phyloP scores from a whole-genome alignment of 2,329 filamentous ascomycete genomes.

The Phyllosticta paracitricarpa region DNA sequence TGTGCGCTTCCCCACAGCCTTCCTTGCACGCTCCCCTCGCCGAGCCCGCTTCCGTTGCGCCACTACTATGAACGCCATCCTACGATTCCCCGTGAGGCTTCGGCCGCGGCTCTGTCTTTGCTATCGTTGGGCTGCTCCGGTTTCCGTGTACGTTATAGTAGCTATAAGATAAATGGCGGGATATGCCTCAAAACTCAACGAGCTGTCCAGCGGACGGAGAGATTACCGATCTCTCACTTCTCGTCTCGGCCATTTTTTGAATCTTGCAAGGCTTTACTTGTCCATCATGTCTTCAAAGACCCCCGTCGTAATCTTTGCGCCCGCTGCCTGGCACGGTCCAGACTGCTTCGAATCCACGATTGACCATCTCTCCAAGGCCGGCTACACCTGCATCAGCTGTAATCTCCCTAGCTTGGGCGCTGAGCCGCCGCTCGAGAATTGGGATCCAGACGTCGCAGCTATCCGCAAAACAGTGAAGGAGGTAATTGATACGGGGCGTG shows the following conservation, averaged over 20 bases:
- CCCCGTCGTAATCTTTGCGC: constrained; percentile 27
- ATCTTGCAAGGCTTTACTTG: constrained; percentile 19
- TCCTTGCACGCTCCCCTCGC: neutral
- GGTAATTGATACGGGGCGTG: constrained; percentile 27
- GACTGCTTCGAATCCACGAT: constrained; percentile 18
- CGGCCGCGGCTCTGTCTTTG: neutral
- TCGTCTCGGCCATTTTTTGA: constrained; percentile 23
- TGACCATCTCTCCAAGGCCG: constrained; percentile 19
- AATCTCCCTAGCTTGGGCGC: constrained; percentile 22
- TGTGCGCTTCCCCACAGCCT: neutral
- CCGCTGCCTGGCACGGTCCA: constrained; percentile 29
- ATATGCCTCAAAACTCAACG: neutral
- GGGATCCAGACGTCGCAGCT: constrained; percentile 24
- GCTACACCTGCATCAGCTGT: constrained; percentile 21
- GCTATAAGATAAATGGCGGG: neutral
- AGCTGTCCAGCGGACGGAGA: neutral
- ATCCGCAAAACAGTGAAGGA: constrained; percentile 25
- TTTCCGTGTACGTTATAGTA: neutral
- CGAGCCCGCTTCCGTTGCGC: neutral
- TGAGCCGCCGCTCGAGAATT: constrained; percentile 19
- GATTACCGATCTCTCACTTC: constrained; percentile 20
- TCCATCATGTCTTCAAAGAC: constrained; percentile 13
- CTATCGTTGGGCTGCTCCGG: neutral
- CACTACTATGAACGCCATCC: neutral
- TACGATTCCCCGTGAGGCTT: neutral